Evolutionary conservation across 768 basidiomycete genomes (phyloP), one percentile per base, ranked within the genome.

Genomic region (Naganishia vaughanmartiniae): DNA sequence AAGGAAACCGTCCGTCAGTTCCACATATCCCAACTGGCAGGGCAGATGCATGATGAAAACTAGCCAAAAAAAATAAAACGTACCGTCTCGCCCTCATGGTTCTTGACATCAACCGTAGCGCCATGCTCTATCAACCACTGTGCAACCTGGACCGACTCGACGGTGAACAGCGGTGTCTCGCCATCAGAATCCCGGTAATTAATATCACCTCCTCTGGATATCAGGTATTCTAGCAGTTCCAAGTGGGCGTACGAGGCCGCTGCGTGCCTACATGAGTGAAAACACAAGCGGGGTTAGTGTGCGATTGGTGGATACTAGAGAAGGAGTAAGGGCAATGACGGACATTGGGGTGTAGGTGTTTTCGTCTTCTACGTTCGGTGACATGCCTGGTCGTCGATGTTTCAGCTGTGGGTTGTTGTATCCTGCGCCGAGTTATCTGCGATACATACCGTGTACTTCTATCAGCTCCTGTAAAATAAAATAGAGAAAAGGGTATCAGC

Each of bases 201-300:
- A 69, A 93, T 90, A 78, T 94, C 86, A 63, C 93, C 93, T 19
- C 93, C 93, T 88, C 84, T 84, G 17, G 87, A 86, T 69, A 93
- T 83, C 69, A 96, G 87, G 82, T 92, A 95, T 17, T 87, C 84
- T 39, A 96, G 83, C 51, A 93, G 80, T 56, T 89, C 82, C 11
- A 90, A 78, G 34, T 93, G 93, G 21, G 88, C 91, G 76, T 95
- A 96, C 0, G 93, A 95, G 0, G 93, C 93, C 17, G 93, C 93
- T 21, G 93, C 93, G 81, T 96, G 93, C 88, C 90, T n/a, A n/a
- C n/a, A n/a, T n/a, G n/a, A n/a, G n/a, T n/a, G n/a, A n/a, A n/a
- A n/a, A n/a, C n/a, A n/a, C n/a, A n/a, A n/a, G n/a, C n/a, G n/a
- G n/a, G 39, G 33, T 17, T 14, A 55, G 24, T 51, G 17, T 17